These are phyloP conservation scores for Teunomyces lycoperdinae DNA, from an alignment of 805 yeast species.

Conservation along the genomic window DNA sequence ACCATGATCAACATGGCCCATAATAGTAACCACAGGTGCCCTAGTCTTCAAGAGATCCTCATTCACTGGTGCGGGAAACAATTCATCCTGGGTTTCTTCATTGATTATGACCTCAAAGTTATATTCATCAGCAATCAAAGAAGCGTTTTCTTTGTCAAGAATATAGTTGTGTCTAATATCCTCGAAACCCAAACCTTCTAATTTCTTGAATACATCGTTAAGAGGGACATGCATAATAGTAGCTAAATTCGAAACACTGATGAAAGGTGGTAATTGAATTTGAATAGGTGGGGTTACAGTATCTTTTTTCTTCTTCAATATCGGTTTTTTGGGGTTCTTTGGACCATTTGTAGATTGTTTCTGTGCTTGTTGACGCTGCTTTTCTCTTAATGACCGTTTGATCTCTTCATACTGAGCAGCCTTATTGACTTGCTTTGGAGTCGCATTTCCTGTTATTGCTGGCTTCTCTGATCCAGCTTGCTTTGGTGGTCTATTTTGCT, in stretches of 20 bases:
- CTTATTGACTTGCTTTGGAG: constrained; percentile 5
- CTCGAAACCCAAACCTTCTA: constrained; percentile 72
- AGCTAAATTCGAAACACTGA: constrained; percentile 77
- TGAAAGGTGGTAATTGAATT: constrained; percentile 66
- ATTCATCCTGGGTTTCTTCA: constrained; percentile 58
- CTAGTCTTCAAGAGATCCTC: constrained; percentile 53
- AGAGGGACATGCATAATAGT: constrained; percentile 65
- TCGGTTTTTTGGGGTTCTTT: constrained; percentile 5
- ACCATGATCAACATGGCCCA: constrained; percentile 99
- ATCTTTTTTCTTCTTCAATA: constrained; percentile 8
- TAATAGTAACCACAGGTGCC: constrained; percentile 93
- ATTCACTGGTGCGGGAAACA: constrained; percentile 52
- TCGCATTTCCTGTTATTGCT: neutral
- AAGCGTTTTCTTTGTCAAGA: constrained; percentile 81
- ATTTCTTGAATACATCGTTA: constrained; percentile 52
- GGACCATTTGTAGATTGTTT: constrained; percentile 3
- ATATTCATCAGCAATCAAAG: constrained; percentile 83
- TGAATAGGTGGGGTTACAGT: constrained; percentile 18
- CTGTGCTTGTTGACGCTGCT: constrained; percentile 11
- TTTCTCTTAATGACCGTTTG: constrained; percentile 16
- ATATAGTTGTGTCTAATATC: constrained; percentile 70
- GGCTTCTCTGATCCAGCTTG: constrained; percentile 1
- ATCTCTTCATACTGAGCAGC: constrained; percentile 15
- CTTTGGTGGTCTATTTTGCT: neutral
- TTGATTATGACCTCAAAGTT: constrained; percentile 63